A percentile compares a stretch with the other conserved stretches of the same genome.
These are phyloP conservation scores for Rhododendron griersonianum DNA, from an alignment of 148 eudicot species.

Conservation along the genomic window DNA sequence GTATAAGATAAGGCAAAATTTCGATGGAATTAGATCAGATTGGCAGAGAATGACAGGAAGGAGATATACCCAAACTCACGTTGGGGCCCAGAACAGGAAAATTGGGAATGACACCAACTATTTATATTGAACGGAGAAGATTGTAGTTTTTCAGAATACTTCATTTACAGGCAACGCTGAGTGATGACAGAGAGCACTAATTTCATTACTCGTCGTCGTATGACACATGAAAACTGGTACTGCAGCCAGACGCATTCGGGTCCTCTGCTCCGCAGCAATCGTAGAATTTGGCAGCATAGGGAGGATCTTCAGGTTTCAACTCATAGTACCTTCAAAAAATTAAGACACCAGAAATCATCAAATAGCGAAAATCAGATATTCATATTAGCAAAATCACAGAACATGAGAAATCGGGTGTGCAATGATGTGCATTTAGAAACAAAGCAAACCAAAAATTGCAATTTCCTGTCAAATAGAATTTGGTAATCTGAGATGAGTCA, in stretches of 20 bases:
- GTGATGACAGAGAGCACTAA: not conserved
- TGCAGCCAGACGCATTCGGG: slow-evolving; percentile 71
- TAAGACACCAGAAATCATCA: slow-evolving; percentile 9
- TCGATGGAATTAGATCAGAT: not conserved
- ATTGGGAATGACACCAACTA: not conserved
- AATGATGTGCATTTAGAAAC: not conserved
- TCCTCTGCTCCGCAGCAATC: slow-evolving; percentile 97
- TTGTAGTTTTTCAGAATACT: not conserved
- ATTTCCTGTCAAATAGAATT: not conserved
- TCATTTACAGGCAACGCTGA: not conserved
- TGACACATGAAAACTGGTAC: slow-evolving; percentile 54
- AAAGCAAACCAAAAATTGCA: not conserved
- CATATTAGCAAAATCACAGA: not conserved
- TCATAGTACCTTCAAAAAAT: slow-evolving; percentile 67
- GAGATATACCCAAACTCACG: not conserved
- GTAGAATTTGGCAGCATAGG: slow-evolving; percentile 89
- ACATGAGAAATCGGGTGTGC: not conserved
- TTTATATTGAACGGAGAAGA: not conserved
- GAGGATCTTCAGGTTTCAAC: slow-evolving; percentile 86
- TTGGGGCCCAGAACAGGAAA: not conserved
- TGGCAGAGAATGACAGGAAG: not conserved
- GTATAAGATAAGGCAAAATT: too few species aligned
- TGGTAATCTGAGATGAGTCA: not conserved
- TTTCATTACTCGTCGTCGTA: slow-evolving; percentile 57
- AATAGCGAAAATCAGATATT: not conserved